These are phyloP conservation scores for Borovskyia barvae DNA, from an alignment of 208 protist species.

Conservation along the genomic window DNA sequence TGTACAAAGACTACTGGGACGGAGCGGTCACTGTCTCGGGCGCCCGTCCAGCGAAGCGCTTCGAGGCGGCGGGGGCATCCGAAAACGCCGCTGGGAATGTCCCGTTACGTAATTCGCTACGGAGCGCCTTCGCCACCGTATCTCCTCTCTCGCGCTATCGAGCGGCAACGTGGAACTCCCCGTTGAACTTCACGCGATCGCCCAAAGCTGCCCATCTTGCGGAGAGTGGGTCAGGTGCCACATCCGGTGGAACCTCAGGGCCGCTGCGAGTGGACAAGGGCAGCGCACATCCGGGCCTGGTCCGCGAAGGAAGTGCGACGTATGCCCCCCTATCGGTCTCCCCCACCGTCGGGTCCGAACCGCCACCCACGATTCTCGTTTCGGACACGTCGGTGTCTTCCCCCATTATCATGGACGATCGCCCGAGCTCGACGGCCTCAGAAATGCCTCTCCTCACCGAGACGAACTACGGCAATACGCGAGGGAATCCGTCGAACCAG, in stretches of 20 bases:
- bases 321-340: neutral
- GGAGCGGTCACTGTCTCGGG: neutral
- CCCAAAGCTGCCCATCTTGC: neutral
- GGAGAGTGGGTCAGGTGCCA: neutral
- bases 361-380: neutral
- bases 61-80: neutral
- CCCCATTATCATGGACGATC: neutral
- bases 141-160: conserved; percentile 1
- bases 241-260: neutral
- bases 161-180: neutral
- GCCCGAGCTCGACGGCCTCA: neutral
- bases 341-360: neutral
- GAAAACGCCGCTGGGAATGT: conserved; percentile 3
- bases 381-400: conserved; percentile 1
- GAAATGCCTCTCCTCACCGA: conserved; percentile 27
- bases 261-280: no score
- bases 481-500: neutral
- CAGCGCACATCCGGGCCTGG: no score
- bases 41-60: neutral
- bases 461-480: conserved; percentile 9
- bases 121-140: conserved; percentile 11
- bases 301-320: neutral
- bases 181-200: conserved; percentile 4
- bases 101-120: conserved; percentile 10
- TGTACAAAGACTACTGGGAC: conserved; percentile 57